Evolutionary conservation across 2,329 filamentous ascomycete species (phyloP).

Genomic region (Aschersonia sp.): DNA sequence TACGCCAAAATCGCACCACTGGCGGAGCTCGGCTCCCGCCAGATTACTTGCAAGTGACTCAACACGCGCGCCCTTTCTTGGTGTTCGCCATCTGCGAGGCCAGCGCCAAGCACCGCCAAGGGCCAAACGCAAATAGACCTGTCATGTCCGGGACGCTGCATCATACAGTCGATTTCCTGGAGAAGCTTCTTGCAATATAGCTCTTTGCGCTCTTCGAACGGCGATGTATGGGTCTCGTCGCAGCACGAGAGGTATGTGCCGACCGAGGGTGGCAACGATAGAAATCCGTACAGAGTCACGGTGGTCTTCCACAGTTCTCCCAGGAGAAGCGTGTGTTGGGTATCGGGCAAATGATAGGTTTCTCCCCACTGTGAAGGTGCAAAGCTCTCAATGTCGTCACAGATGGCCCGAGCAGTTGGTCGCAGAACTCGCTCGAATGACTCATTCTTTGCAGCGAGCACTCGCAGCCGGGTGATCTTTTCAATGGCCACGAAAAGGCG

Average conservation of each 20-base stretch:
- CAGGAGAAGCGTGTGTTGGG: not conserved
- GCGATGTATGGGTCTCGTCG: too few species aligned
- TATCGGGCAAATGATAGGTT: not conserved
- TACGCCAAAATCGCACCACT: not conserved
- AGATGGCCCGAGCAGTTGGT: not conserved
- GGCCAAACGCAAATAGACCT: not conserved
- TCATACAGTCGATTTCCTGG: not conserved
- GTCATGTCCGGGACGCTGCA: not conserved
- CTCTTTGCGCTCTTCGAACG: not conserved
- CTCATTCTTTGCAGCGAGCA: not conserved
- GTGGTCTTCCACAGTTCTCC: not conserved
- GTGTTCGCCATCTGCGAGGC: not conserved
- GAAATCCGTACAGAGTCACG: not conserved
- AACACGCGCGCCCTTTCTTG: not conserved
- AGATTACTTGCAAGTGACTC: not conserved
- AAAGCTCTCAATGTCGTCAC: not conserved
- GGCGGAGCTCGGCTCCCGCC: not conserved
- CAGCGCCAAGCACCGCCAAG: not conserved
- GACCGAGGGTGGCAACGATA: not conserved
- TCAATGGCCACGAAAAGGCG: not conserved
- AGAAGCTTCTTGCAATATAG: not conserved
- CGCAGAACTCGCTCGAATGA: not conserved
- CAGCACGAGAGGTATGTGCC: not conserved
- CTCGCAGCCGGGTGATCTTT: not conserved
- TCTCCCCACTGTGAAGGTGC: not conserved